These are phyloP conservation scores for Bertia moriformis DNA, from an alignment of 2,329 filamentous ascomycete species.

Conservation along the genomic window DNA sequence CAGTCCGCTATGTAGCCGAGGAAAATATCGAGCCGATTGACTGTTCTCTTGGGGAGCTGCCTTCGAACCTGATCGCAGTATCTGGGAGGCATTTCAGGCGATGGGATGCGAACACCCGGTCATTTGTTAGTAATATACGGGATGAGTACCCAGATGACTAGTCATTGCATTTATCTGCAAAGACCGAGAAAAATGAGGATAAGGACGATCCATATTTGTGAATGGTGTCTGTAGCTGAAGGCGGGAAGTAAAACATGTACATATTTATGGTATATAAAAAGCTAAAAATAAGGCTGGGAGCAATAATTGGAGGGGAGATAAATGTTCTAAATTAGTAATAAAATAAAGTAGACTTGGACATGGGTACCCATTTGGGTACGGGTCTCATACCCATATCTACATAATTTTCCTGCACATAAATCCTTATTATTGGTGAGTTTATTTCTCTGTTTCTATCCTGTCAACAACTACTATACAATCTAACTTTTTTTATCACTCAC, in stretches of 20 bases:
- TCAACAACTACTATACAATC: background rate
- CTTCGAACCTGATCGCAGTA: background rate
- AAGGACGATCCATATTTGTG: background rate
- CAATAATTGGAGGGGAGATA: background rate
- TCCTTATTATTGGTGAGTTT: no score
- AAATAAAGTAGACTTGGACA: background rate
- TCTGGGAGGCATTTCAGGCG: conserved; percentile 2
- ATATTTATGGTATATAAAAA: background rate
- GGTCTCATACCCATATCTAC: background rate
- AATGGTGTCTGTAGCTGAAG: background rate
- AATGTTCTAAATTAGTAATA: background rate
- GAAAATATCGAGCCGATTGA: conserved; percentile 2
- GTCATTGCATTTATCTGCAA: background rate
- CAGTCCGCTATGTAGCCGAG: conserved; percentile 2
- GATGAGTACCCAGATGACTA: conserved; percentile 3
- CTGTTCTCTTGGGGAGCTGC: background rate
- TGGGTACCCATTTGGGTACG: background rate
- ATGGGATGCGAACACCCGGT: background rate
- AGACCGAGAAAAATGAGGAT: no score
- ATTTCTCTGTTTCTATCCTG: no score
- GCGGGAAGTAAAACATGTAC: background rate
- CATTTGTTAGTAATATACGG: conserved; percentile 2
- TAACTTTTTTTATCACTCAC: background rate
- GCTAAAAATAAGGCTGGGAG: background rate
- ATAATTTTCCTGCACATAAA: no score